Conservation (phyloP, 345 rosid species). For the Mangifera indica region DNA sequence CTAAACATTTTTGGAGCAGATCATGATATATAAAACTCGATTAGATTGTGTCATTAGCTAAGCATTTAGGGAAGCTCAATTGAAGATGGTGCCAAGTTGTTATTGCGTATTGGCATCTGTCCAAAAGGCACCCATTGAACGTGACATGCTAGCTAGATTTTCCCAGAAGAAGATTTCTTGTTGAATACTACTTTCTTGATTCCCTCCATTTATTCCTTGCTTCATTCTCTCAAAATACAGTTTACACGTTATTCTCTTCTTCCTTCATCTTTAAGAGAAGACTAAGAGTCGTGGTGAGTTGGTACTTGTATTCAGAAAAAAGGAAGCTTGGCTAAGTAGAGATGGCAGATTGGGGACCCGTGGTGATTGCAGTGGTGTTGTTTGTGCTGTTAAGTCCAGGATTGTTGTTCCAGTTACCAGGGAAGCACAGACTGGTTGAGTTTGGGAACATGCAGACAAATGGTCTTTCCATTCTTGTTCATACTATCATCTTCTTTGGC, state of each 20-base stretch:
- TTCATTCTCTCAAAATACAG: neutral
- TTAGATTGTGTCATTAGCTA: too few relatives aligned
- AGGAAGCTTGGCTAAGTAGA: neutral
- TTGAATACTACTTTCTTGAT: constrained; percentile 9
- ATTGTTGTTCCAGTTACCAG: constrained; percentile 80
- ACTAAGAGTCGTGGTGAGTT: neutral
- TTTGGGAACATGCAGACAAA: constrained; percentile 80
- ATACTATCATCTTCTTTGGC: constrained; percentile 74
- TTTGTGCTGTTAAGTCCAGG: constrained; percentile 83
- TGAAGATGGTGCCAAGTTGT: too few relatives aligned
- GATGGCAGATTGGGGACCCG: constrained; percentile 98
- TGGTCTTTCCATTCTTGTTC: constrained; percentile 67
- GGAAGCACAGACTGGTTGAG: constrained; percentile 50
- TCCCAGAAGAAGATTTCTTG: neutral
- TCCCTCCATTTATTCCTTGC: constrained; percentile 15
- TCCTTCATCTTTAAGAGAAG: neutral
- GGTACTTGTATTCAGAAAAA: neutral
- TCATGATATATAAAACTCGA: too few relatives aligned
- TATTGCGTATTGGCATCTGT: neutral
- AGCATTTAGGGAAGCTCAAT: too few relatives aligned
- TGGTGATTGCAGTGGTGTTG: constrained; percentile 74
- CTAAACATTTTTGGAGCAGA: too few relatives aligned
- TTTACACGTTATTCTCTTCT: neutral
- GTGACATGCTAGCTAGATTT: neutral
- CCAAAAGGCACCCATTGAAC: neutral